A percentile compares a stretch with the other conserved stretches of the same genome.
phyloP scores from a whole-genome alignment of 495 filamentous ascomycete genomes.

The Tuber aestivum region DNA sequence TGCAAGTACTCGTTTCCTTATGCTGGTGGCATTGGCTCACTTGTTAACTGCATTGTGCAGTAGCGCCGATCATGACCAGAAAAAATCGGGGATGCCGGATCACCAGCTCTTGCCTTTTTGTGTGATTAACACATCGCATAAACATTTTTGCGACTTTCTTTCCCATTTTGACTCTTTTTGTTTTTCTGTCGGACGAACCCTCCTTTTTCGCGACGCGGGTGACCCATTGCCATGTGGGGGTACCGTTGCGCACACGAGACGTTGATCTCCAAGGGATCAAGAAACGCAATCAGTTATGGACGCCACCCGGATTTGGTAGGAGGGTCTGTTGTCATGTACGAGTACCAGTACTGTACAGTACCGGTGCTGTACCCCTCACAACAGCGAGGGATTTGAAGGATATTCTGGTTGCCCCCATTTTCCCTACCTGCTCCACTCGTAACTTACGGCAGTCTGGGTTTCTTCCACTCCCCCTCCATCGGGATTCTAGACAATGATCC shows the following conservation, averaged over 20 bases:
- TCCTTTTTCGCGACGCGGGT: not conserved
- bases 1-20: constrained; percentile 26
- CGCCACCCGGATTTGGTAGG: not conserved
- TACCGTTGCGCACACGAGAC: not conserved
- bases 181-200: not conserved
- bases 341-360: no score
- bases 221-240: constrained; percentile 4
- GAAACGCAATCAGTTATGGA: not conserved
- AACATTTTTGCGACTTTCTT: not conserved
- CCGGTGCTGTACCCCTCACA: not conserved
- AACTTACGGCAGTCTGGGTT: no score
- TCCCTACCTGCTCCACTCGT: not conserved
- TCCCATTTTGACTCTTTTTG: constrained; percentile 2
- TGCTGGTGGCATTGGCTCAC: not conserved
- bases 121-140: not conserved
- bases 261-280: not conserved
- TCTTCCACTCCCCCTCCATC: constrained; percentile 3
- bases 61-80: not conserved
- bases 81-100: not conserved
- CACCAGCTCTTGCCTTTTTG: not conserved
- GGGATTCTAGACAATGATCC: not conserved
- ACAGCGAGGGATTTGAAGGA: not conserved
- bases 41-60: not conserved
- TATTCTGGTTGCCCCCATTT: not conserved
- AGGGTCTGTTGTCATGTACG: not conserved